Evolutionary conservation across 148 eudicot genomes (phyloP).

Genomic region (Mesembryanthemum crystallinum): DNA sequence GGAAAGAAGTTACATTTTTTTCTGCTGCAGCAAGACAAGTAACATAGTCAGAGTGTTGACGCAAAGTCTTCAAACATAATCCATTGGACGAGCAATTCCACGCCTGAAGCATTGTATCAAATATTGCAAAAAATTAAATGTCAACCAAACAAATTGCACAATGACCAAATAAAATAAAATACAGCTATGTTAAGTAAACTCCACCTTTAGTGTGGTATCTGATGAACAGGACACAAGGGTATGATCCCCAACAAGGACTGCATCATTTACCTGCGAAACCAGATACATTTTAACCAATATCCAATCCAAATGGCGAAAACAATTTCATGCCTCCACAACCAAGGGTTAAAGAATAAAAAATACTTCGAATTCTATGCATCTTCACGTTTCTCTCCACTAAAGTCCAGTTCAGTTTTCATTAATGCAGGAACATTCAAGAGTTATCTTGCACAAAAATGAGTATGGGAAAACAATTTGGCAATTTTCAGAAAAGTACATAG

Average conservation of each 20-base stretch:
- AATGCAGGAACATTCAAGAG: neutral
- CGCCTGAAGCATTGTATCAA: conserved; percentile 41
- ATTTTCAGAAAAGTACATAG: neutral
- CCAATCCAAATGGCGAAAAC: neutral
- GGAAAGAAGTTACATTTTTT: conserved; percentile 59
- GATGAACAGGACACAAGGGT: conserved; percentile 96
- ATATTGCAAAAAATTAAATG: conserved; percentile 13
- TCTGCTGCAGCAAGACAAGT: conserved; percentile 89
- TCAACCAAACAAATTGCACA: conserved; percentile 3
- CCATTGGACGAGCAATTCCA: conserved; percentile 81
- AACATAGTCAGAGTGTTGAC: conserved; percentile 94
- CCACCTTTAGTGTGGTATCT: conserved; percentile 88
- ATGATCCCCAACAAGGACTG: conserved; percentile 70
- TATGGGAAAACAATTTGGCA: neutral
- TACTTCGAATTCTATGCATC: neutral
- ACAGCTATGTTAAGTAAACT: neutral
- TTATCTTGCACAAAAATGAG: neutral
- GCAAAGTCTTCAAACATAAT: conserved; percentile 70
- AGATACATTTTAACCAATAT: conserved; percentile 12
- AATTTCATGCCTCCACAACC: neutral
- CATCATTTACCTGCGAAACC: conserved; percentile 84
- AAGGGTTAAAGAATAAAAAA: too few relatives aligned
- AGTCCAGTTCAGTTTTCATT: neutral
- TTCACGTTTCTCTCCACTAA: neutral
- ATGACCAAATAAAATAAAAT: neutral